phyloP scores from a whole-genome alignment of 441 rosid species.

The Euphorbia schlechtendalii region DNA sequence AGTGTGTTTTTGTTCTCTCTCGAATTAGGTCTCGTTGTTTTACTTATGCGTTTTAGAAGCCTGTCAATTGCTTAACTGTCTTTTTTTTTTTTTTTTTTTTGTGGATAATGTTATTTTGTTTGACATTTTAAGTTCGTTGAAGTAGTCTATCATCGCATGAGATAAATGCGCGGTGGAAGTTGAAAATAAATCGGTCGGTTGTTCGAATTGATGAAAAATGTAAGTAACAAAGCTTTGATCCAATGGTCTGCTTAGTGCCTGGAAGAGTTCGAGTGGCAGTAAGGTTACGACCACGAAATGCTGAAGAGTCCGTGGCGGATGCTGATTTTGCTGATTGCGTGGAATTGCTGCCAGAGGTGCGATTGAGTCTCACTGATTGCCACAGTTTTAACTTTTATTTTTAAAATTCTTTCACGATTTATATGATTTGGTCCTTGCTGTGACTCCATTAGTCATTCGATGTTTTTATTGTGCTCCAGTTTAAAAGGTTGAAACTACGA shows the following conservation, averaged over 20 bases:
- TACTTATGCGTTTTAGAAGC: background rate
- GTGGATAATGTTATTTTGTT: constrained; percentile 4
- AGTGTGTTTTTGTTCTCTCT: background rate
- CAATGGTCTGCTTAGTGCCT: constrained; percentile 38
- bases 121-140: background rate
- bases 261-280: constrained; percentile 96
- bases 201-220: background rate
- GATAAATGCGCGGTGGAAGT: background rate
- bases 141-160: background rate
- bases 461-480: constrained; percentile 33
- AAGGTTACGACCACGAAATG: constrained; percentile 77
- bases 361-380: constrained; percentile 5
- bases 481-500: constrained; percentile 81
- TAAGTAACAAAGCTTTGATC: background rate
- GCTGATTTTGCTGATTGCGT: constrained; percentile 97
- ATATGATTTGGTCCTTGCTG: constrained; percentile 3
- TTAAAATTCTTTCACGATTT: background rate
- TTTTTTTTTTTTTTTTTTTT: background rate
- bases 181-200: background rate
- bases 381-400: background rate
- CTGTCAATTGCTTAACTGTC: background rate
- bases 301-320: constrained; percentile 72
- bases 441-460: constrained; percentile 4
- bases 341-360: constrained; percentile 86
- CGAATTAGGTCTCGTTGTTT: background rate